These are phyloP conservation scores for Penicillium palitans DNA, from an alignment of 2,329 filamentous ascomycete genomes.

Conservation along the genomic window DNA sequence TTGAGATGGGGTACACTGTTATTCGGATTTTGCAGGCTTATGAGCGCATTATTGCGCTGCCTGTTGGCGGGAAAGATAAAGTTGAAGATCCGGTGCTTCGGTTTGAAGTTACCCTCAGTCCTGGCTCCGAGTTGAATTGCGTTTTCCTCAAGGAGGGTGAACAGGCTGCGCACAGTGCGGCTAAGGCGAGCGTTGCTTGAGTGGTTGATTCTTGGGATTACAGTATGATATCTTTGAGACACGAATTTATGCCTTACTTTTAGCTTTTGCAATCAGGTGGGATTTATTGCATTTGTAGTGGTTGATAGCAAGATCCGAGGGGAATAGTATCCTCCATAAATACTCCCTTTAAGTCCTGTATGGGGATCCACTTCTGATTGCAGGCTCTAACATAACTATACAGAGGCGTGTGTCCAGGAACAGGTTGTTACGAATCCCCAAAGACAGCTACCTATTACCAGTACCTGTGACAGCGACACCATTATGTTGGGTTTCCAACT, in stretches of 20 bases:
- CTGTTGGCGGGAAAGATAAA: constrained; percentile 31
- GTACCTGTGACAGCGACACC: no score
- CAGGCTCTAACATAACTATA: neutral
- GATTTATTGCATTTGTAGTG: neutral
- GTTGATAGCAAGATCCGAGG: neutral
- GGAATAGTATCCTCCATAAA: neutral
- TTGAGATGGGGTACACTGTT: constrained; percentile 57
- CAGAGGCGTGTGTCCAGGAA: neutral
- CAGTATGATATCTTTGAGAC: neutral
- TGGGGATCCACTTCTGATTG: neutral
- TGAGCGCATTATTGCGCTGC: constrained; percentile 38
- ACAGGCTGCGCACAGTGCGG: constrained; percentile 2
- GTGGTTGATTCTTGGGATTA: neutral
- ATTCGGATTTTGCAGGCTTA: constrained; percentile 46
- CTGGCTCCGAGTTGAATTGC: constrained; percentile 42
- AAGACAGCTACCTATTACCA: neutral
- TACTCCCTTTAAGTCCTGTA: no score
- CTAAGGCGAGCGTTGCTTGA: neutral
- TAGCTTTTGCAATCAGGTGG: neutral
- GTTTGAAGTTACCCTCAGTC: constrained; percentile 43
- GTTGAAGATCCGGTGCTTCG: constrained; percentile 39
- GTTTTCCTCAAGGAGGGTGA: constrained; percentile 38
- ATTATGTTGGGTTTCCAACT: no score
- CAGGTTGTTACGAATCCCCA: neutral
- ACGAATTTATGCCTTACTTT: neutral